phyloP scores from a whole-genome alignment of 768 basidiomycete genomes.

The Boletus edulis region DNA sequence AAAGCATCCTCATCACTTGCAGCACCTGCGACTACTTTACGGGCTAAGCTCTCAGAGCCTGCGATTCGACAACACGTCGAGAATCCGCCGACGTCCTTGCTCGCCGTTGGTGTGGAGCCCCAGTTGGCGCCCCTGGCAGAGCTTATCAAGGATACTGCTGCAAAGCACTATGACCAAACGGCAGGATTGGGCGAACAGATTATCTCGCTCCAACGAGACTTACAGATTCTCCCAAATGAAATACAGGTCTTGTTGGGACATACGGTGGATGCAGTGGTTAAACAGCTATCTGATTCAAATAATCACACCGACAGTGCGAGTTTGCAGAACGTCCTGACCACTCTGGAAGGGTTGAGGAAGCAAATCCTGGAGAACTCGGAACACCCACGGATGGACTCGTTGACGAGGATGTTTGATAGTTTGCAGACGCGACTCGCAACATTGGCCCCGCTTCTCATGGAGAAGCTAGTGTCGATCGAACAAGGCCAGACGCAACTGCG shows the following conservation, averaged over 20 bases:
- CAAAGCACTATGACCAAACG: conserved; percentile 36
- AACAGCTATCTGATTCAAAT: not conserved
- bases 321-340: conserved; percentile 7
- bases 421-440: conserved; percentile 39
- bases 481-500: conserved; percentile 19
- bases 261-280: not conserved
- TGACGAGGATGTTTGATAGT: conserved; percentile 37
- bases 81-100: conserved; percentile 10
- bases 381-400: conserved; percentile 13
- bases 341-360: conserved; percentile 19
- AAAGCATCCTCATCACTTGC: not conserved
- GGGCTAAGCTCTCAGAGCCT: conserved; percentile 19
- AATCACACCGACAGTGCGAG: not conserved
- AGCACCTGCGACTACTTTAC: conserved; percentile 5
- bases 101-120: conserved; percentile 10
- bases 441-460: conserved; percentile 36
- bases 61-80: conserved; percentile 19
- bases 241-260: conserved; percentile 17
- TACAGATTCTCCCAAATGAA: conserved; percentile 29
- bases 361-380: conserved; percentile 9
- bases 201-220: conserved; percentile 31
- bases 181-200: conserved; percentile 33
- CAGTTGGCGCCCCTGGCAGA: conserved; percentile 29
- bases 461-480: conserved; percentile 32
- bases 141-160: conserved; percentile 34